Evolutionary conservation across 192 early-diverging fungal species (phyloP).

Genomic region (Gryganskiella cystojenkinii): DNA sequence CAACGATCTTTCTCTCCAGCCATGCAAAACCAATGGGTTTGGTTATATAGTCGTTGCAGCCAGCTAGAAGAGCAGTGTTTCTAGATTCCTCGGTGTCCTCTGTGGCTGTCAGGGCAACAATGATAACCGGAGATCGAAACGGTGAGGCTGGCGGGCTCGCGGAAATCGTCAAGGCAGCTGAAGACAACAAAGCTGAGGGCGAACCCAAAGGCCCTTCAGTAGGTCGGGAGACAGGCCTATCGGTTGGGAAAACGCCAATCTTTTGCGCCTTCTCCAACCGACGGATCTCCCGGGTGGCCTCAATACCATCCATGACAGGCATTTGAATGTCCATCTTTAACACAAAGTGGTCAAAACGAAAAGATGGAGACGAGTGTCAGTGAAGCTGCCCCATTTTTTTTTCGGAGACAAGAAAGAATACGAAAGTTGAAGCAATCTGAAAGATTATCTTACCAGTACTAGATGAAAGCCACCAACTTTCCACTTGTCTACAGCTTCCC

Average conservation of each 20-base stretch:
- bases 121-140: constrained; percentile 79
- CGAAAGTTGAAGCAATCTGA: not conserved
- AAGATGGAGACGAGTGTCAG: not conserved
- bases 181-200: not conserved
- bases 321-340: constrained; percentile 78
- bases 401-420: not conserved
- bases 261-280: constrained; percentile 64
- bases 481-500: constrained; percentile 87
- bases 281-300: constrained; percentile 73
- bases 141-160: constrained; percentile 47
- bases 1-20: constrained; percentile 88
- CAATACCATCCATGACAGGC: constrained; percentile 78
- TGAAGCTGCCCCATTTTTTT: not conserved
- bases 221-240: constrained; percentile 38
- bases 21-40: constrained; percentile 87
- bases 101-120: constrained; percentile 85
- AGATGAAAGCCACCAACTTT: constrained; percentile 71
- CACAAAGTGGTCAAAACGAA: not conserved
- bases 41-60: constrained; percentile 92
- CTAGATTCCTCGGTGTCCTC: constrained; percentile 26
- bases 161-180: constrained; percentile 11
- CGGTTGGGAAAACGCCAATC: constrained; percentile 63
- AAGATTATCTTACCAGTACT: constrained; percentile 61
- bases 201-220: constrained; percentile 1
- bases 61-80: constrained; percentile 80